Base-by-base conservation (phyloP, 176 grass and related monocot genomes). In the Miscanthus lutarioriparius region DNA sequence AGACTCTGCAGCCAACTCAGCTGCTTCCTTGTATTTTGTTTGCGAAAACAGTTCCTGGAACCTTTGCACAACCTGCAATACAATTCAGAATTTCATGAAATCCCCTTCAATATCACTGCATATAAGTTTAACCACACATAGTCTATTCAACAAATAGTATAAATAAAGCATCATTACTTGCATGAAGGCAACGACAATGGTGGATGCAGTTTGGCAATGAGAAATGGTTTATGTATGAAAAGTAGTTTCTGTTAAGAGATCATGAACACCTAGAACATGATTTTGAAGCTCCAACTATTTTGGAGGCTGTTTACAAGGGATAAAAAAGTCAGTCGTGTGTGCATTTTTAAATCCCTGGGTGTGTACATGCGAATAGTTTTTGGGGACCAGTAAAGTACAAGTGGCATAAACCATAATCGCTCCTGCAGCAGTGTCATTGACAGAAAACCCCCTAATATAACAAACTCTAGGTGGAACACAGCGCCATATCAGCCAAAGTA, bases 11-110 rank as follows among this genome's bases (percentile, higher is more conserved):
- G 96, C 96, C 79, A 98, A 74, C 83, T 98, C 96, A 48, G 96
- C 96, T 75, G 96, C 96, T 90, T 98, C 96, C 86, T 98, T 98
- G 83, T 98, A 98, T 77, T 98, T 98, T 14, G 93, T 95, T 78
- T 98, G 96, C 0, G 91, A 84, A 68, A 98, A 98, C 45, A 98
- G 59, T 88, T 98, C 93, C 81, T 95, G 96, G 25, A 98, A 98
- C 77, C 96, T 90, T 85, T 94, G 96, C 47, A 98, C 96, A 89
- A 98, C 95, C 95, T 98, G 92, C 75, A 85, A 2, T 12, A 19
- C 14, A 58, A 77, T 80, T 25, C 43, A 82, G 67, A 91, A 80
- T 40, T 75, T 64, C 22, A 27, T 62, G 37, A 76, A 23, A 70
- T 11, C 20, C 14, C 1, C 3, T 49, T 16, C 64, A 61, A 44